These are phyloP conservation scores for Hypoxylon sp. DNA, from an alignment of 2,329 filamentous ascomycete genomes.

Conservation along the genomic window DNA sequence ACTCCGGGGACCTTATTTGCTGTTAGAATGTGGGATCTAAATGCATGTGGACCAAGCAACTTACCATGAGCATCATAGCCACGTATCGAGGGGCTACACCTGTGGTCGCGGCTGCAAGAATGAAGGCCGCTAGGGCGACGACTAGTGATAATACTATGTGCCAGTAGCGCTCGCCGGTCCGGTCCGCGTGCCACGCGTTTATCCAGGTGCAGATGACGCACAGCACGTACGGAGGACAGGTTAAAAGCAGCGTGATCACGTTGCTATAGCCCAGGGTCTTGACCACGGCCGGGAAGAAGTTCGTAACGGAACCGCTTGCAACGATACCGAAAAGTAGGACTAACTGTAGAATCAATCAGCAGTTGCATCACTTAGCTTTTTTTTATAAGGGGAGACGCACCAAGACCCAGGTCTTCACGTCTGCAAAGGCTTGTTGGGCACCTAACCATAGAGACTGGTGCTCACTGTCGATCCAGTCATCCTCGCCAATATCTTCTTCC, in stretches of 20 bases:
- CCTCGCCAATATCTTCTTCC: conserved; percentile 74
- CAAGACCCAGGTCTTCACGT: conserved; percentile 72
- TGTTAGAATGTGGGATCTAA: conserved; percentile 9
- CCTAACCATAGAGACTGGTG: conserved; percentile 69
- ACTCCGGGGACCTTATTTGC: conserved; percentile 63
- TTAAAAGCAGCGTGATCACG: conserved; percentile 72
- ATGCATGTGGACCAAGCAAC: conserved; percentile 26
- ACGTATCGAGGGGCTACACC: conserved; percentile 73
- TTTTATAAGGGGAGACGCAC: conserved; percentile 51
- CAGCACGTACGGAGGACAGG: conserved; percentile 74
- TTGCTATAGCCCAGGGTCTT: conserved; percentile 73
- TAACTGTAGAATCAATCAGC: conserved; percentile 55
- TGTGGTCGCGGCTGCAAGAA: conserved; percentile 75
- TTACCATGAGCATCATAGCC: conserved; percentile 79
- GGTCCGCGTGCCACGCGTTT: conserved; percentile 79
- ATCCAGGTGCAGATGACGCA: conserved; percentile 71
- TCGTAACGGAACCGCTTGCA: conserved; percentile 70
- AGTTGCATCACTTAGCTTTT: not conserved
- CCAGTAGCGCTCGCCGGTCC: conserved; percentile 77
- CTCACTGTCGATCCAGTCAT: conserved; percentile 70
- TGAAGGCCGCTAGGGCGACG: conserved; percentile 73
- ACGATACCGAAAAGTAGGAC: conserved; percentile 70
- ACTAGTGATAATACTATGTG: conserved; percentile 74
- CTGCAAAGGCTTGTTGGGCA: conserved; percentile 66
- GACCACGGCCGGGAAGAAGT: conserved; percentile 80